Evolutionary conservation across 2,329 filamentous ascomycete genomes (phyloP), one percentile per base, ranked within the genome.

Genomic region (Penicillium sp.): DNA sequence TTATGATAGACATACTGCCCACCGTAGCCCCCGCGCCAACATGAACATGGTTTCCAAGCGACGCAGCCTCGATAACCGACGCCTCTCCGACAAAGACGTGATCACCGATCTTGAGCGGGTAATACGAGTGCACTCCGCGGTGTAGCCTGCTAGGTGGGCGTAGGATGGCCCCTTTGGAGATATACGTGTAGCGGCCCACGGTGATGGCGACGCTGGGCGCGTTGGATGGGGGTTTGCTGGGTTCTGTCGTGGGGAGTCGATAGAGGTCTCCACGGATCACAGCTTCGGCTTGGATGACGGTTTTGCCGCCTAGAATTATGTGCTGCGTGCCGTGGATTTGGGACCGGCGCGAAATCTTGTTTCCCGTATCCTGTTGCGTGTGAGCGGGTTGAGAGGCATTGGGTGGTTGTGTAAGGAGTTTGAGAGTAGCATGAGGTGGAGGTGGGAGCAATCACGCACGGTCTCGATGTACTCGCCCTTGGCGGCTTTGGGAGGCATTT

Each of bases 401-500:
- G 27, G 15, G 35, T 32, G 23, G 7, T 25, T 52, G 42, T 42
- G 46, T 50, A 33, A 42, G 3, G 25, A 23, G 15, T 13, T 15
- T 31, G 13, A 13, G 9, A 6, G 44, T 38, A 5, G 1, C 4
- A 7, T 41, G 12, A 12, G 7, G 13, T 13, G 31, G 29, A 29
- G 13, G 5, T 39, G 42, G 20, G 24, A 28, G 1, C 1, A 25
- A 15, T 1, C 6, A 55, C 80, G 63, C 79, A 95, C 91, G 46
- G 93, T 98, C 74, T 96, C 92, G 55, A 98, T 96, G 69, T 96
- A 97, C 72, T 96, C 91, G 72, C 89, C 89, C 73, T 90, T 95
- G 8, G 81, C 79, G 44, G 84, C 78, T 67, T 91, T 87, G 62
- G 86, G 82, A 56, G 87, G 87, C 87, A 90, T 90, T 25, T 53